Evolutionary conservation across 805 yeast species (phyloP).

Genomic region (Teunomyces panamensis): DNA sequence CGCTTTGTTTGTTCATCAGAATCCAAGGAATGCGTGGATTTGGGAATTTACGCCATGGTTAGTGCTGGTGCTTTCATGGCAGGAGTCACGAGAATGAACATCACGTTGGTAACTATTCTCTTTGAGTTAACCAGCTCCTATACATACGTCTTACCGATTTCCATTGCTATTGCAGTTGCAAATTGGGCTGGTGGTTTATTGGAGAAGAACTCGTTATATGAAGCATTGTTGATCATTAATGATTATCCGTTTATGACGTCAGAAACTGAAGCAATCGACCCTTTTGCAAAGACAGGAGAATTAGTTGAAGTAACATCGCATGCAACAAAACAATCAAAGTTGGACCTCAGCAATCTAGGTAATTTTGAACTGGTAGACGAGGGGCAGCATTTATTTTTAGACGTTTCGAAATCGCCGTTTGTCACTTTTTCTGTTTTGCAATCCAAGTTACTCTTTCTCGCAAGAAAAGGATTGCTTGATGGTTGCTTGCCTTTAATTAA

Average conservation of each 20-base stretch:
- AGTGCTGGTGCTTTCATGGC: slow-evolving; percentile 60
- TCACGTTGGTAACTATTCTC: slow-evolving; percentile 48
- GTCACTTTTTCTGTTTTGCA: slow-evolving; percentile 31
- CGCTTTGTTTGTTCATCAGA: slow-evolving; percentile 13
- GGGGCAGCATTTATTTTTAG: slow-evolving; percentile 12
- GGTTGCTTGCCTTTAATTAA: slow-evolving; percentile 52
- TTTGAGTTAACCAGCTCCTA: slow-evolving; percentile 57
- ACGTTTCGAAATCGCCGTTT: slow-evolving; percentile 33
- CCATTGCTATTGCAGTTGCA: slow-evolving; percentile 54
- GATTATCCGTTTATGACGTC: slow-evolving; percentile 54
- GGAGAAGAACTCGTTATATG: slow-evolving; percentile 52
- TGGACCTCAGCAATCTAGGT: not conserved
- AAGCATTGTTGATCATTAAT: slow-evolving; percentile 43
- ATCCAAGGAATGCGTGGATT: slow-evolving; percentile 32
- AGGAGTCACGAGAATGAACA: slow-evolving; percentile 54
- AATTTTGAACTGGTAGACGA: not conserved
- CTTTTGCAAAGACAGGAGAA: slow-evolving; percentile 29
- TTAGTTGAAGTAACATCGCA: slow-evolving; percentile 26
- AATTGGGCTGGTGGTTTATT: slow-evolving; percentile 54
- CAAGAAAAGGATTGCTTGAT: slow-evolving; percentile 43
- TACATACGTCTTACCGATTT: slow-evolving; percentile 55
- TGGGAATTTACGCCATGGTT: slow-evolving; percentile 52
- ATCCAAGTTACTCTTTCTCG: slow-evolving; percentile 34
- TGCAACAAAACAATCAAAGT: not conserved
- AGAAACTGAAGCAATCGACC: slow-evolving; percentile 34